Base-by-base conservation (phyloP, 176 grass and related monocot genomes). In the Phoenix dactylifera region DNA sequence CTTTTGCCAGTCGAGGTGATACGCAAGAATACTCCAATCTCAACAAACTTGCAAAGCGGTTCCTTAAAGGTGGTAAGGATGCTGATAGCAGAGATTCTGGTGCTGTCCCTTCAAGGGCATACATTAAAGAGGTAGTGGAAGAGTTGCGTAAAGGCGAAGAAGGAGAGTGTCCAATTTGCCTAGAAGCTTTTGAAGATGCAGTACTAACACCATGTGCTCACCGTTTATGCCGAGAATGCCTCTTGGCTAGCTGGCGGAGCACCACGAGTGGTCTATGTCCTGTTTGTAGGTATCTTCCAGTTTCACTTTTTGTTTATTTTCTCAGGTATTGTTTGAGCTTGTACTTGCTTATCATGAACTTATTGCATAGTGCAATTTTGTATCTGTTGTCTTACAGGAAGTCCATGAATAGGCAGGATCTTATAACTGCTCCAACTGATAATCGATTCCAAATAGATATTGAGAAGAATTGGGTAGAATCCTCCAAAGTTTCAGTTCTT, bases 131-230 rank as follows among this genome's bases (percentile, higher is more conserved):
- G 65, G 75, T 87, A 35, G 80, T 96, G 10, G 83, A 96, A 68
- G 92, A 96, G 56, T 26, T 96, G 50, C 77, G 66, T 59, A 96
- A 96, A 85, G 92, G 78, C 68, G 86, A 89, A 58, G 82, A 83
- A 71, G 73, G 79, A 71, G 92, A 90, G 24, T 96, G 92, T 23
- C 92, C 92, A 63, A 96, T 96, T 73, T 96, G 92, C 65, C 62
- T 96, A 16, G 92, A 96, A 84, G 92, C 87, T 24, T 90, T 87
- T 58, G 92, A 96, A 78, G 92, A 96, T 77, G 92, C 92, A 6
- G 86, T 96, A 48, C 75, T 96, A 63, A 96, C 92, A 69, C 77
- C 86, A 16, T 96, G 92, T 66, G 92, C 80, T 60, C 92, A 96
- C 20, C 83, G 83, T 68, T 76, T 96, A 64, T 96, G 92, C 72